Conservation (phyloP, 2,329 filamentous ascomycete species). For the Fusarium odoratissimum region DNA sequence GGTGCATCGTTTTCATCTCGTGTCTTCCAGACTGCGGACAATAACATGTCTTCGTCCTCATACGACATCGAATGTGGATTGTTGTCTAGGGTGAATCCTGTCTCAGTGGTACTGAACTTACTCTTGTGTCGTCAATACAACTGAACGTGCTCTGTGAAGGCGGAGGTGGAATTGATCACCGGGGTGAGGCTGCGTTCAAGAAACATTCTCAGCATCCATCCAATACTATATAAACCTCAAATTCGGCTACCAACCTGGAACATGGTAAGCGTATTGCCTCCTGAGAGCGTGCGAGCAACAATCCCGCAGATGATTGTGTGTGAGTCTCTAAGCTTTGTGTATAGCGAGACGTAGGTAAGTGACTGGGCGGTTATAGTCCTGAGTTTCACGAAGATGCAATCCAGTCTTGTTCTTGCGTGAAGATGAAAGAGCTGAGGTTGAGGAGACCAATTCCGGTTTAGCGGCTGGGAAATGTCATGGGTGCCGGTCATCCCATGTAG, state of each 20-base stretch:
- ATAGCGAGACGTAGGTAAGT: not conserved
- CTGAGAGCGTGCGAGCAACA: not conserved
- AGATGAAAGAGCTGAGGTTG: slow-evolving; percentile 26
- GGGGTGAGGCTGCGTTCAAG: slow-evolving; percentile 65
- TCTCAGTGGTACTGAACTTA: slow-evolving; percentile 55
- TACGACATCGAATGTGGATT: not conserved
- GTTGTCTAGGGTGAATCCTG: not conserved
- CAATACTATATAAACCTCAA: not conserved
- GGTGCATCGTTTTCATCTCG: not conserved
- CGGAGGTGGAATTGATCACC: slow-evolving; percentile 82
- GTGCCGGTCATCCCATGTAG: slow-evolving; percentile 1
- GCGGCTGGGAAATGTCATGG: slow-evolving; percentile 21
- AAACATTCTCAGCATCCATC: slow-evolving; percentile 18
- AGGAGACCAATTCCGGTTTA: slow-evolving; percentile 24
- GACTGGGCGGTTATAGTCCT: not conserved
- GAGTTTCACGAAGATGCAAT: not conserved
- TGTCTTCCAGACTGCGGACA: not conserved
- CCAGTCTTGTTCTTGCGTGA: not conserved
- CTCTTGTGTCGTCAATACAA: slow-evolving; percentile 84
- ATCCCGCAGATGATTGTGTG: not conserved
- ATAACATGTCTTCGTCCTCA: not conserved
- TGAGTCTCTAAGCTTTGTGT: not conserved
- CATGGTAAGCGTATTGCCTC: slow-evolving; percentile 26
- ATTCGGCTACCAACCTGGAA: slow-evolving; percentile 41
- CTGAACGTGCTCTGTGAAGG: slow-evolving; percentile 84